Conservation (phyloP, 805 yeast genomes). For the Ogataea kodamae region DNA sequence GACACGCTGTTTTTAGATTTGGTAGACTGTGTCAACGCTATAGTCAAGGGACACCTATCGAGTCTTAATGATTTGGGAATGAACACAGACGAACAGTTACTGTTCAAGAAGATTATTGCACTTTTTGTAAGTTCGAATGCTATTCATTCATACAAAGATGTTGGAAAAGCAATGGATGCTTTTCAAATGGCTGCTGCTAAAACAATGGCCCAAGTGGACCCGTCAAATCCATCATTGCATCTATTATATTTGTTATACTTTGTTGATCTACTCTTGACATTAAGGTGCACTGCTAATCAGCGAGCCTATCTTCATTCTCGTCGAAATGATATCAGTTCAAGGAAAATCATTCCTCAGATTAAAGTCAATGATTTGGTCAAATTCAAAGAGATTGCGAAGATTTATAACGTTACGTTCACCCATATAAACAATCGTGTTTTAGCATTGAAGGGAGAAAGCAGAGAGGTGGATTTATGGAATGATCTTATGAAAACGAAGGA, state of each 20-base stretch:
- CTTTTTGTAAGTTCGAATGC: conserved; percentile 11
- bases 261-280: conserved; percentile 14
- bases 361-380: conserved; percentile 13
- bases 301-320: conserved; percentile 3
- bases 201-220: conserved; percentile 11
- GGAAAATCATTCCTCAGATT: conserved; percentile 14
- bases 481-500: conserved; percentile 12
- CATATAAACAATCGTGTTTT: conserved; percentile 14
- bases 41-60: conserved; percentile 13
- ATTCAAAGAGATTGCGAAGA: conserved; percentile 15
- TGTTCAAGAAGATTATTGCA: conserved; percentile 15
- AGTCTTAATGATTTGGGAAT: conserved; percentile 8
- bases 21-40: conserved; percentile 5
- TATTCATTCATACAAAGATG: conserved; percentile 4
- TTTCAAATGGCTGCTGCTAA: conserved; percentile 17
- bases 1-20: conserved; percentile 17
- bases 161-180: conserved; percentile 6
- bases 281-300: conserved; percentile 10
- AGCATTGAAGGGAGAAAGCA: conserved; percentile 18
- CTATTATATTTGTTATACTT: conserved; percentile 16
- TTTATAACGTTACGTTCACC: conserved; percentile 14
- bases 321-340: conserved; percentile 9
- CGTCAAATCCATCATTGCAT: conserved; percentile 12
- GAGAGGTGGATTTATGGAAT: conserved; percentile 14
- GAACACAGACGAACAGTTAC: conserved; percentile 7